Base-by-base conservation (phyloP, 2,329 filamentous ascomycete genomes). In the Nemania diffusa region DNA sequence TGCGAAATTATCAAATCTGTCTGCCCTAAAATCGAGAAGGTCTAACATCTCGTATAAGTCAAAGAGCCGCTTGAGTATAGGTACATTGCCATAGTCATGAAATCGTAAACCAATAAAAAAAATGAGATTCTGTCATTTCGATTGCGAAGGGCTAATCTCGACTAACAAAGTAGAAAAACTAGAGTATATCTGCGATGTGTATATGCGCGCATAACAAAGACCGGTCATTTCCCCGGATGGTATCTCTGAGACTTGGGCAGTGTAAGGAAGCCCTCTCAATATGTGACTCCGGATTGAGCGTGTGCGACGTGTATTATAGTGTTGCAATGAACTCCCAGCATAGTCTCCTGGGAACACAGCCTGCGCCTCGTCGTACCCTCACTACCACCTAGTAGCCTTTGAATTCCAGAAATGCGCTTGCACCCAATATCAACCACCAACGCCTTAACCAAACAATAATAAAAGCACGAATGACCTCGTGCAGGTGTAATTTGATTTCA, bases 391-490 rank as follows among this genome's bases (percentile, higher is more conserved):
- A 22, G 40, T 37, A 20, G 34, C 27, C 40, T 37, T n/a, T 26
- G 13, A 46, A 48, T 27, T 9, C 50, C 34, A 17, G 9, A 58
- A 65, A 62, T 26, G 20, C 62, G 44, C 52, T 52, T 2, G 9
- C 56, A 55, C 46, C 56, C 13, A 50, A 60, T 13, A 29, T 9
- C 26, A 55, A 57, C 40, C 61, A 24, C 55, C 32, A 71, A 69
- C 69, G 61, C 69, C 69, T 26, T 57, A 63, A 42, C 66, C 69
- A 60, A 42, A 67, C 24, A 57, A 62, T 20, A 71, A 69, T 55
- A 53, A 67, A 69, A 67, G 32, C 58, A 67, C 69, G 67, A 65
- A 60, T 62, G 63, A 3, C 34, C 55, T 69, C 69, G 64, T 64
- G 55, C 59, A 42, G 29, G 57, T 62, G 57, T 37, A 46, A 37